These are phyloP conservation scores for Balakata baccata DNA, from an alignment of 345 rosid species.

Conservation along the genomic window DNA sequence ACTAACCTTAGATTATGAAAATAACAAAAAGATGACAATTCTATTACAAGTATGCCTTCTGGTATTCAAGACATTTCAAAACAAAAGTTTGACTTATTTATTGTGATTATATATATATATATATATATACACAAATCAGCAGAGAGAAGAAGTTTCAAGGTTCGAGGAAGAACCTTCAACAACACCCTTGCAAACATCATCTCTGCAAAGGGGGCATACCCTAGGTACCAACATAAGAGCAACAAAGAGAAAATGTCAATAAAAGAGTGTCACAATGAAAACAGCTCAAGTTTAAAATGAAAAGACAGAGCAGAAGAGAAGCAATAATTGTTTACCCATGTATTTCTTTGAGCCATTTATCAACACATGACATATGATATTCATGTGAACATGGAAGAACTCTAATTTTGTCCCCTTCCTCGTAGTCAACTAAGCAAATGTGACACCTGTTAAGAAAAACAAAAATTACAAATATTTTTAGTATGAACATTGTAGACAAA, in stretches of 20 bases:
- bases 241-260: background rate
- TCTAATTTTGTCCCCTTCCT: constrained; percentile 28
- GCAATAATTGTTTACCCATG: constrained; percentile 15
- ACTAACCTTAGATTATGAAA: background rate
- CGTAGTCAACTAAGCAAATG: constrained; percentile 29
- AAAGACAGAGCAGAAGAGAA: background rate
- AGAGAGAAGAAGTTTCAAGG: constrained; percentile 8
- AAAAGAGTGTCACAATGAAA: background rate
- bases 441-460: constrained; percentile 18
- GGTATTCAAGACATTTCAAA: background rate
- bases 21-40: background rate
- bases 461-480: background rate
- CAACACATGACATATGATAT: constrained; percentile 26
- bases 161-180: constrained; percentile 12
- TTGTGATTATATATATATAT: background rate
- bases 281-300: background rate
- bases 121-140: background rate
- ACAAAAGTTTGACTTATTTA: background rate
- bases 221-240: constrained; percentile 8
- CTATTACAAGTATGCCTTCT: background rate
- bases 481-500: background rate
- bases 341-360: constrained; percentile 29
- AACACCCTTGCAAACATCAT: constrained; percentile 23
- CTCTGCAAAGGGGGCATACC: constrained; percentile 31
- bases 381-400: constrained; percentile 32